Evolutionary conservation across 2,329 filamentous ascomycete species (phyloP), one percentile per base, ranked within the genome.

Genomic region (Drechslerella dactyloides): DNA sequence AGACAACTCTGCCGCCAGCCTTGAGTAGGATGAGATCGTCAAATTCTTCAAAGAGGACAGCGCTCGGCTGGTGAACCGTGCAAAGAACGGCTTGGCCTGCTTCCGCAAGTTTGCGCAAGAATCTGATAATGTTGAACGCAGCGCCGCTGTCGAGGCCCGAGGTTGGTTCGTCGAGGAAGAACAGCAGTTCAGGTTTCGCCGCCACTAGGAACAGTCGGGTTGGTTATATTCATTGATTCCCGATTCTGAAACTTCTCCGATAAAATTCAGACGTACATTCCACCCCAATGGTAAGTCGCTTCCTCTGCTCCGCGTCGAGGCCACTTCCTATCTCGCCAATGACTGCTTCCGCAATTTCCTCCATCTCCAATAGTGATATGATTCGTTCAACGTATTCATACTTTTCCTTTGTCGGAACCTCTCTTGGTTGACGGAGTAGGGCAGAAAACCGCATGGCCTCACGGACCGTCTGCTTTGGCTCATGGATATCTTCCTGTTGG

Each of bases 331-430:
- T 79, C 0, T 80, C 80, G 21, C 88, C 88, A 4, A 90, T 86
- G 0, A 84, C 84, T 1, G 88, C 87, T 3, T 86, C 86, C 1
- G 87, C 87, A 46, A 90, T 85, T 2, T 84, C 81, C n/a, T 84
- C 81, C 84, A 90, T 87, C 76, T 90, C 88, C 0, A 90, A 80
- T 0, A 90, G 80, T 53, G 87, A 84, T n/a, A 89, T 86, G 52
- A 90, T 85, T 6, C 83, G 30, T 73, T 89, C 86, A 2, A 88
- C 86, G 74, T 88, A 89, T 0, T 82, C 83, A 74, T 86, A 85
- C 77, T 89, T 89, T 75, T 89, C 86, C 13, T 81, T 80, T 66
- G 82, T 82, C 0, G 86, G 82, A 0, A 83, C 83, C 7, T 87
- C 81, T 54, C 82, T 85, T 0, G 86, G 84, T 75, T 89, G 86